Conservation (phyloP, 176 grass and related monocot species). For the Microstegium vimineum region DNA sequence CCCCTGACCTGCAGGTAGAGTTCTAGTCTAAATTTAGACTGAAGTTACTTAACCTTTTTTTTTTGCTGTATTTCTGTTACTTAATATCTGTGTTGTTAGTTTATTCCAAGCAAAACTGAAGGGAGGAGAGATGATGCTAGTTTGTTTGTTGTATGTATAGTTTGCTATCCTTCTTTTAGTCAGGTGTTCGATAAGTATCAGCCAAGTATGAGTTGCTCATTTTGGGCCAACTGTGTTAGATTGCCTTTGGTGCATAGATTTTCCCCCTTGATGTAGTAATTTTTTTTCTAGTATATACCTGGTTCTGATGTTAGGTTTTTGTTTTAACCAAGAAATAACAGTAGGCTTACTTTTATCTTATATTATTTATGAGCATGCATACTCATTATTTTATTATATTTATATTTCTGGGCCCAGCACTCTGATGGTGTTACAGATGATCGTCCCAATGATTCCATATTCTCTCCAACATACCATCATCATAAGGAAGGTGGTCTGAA, state of each 20-base stretch:
- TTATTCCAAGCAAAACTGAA: not conserved
- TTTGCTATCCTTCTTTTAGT: not conserved
- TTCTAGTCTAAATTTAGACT: not conserved
- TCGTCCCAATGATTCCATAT: constrained; percentile 52
- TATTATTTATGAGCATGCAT: not conserved
- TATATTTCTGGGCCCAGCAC: constrained; percentile 21
- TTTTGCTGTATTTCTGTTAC: not conserved
- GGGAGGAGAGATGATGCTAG: not conserved
- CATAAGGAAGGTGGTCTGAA: constrained; percentile 50
- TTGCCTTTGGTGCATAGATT: not conserved
- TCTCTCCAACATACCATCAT: constrained; percentile 85
- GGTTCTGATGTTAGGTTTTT: not conserved
- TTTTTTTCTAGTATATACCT: not conserved
- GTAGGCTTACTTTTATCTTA: not conserved
- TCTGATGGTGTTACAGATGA: constrained; percentile 38
- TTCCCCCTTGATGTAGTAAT: not conserved
- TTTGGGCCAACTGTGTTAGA: not conserved
- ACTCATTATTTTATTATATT: constrained; percentile 10
- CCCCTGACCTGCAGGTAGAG: constrained; percentile 31
- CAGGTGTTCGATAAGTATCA: not conserved
- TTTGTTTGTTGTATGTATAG: not conserved
- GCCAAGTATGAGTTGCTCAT: not conserved
- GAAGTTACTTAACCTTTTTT: not conserved
- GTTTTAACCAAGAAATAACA: not conserved
- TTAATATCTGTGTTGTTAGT: not conserved